Evolutionary conservation across 2,329 filamentous ascomycete genomes (phyloP).

Genomic region (Diplodia corticola): DNA sequence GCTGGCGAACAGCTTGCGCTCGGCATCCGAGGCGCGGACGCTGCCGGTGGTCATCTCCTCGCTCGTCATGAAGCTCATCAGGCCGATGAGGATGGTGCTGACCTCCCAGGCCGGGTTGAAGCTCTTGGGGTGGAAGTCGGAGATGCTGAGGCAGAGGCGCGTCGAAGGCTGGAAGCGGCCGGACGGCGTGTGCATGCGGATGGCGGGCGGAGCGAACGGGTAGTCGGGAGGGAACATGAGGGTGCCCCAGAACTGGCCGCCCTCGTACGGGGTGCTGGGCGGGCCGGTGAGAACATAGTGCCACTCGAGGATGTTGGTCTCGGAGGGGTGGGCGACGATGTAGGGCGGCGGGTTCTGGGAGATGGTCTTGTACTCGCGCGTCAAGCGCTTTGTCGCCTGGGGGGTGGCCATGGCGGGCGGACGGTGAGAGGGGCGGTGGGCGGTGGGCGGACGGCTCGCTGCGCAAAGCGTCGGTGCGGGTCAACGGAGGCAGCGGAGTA

Average conservation of each 20-base stretch:
- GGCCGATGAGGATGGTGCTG: slow-evolving; percentile 89
- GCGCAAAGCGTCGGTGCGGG: slow-evolving; percentile 14
- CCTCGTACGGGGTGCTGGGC: slow-evolving; percentile 88
- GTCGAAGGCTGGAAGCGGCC: slow-evolving; percentile 94
- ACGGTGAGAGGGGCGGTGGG: slow-evolving; percentile 2
- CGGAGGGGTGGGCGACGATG: slow-evolving; percentile 85
- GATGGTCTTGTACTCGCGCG: slow-evolving; percentile 65
- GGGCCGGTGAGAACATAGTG: slow-evolving; percentile 95
- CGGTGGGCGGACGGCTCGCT: slow-evolving; percentile 8
- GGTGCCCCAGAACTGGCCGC: slow-evolving; percentile 97
- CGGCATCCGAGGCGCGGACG: slow-evolving; percentile 71
- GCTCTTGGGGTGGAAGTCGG: slow-evolving; percentile 94
- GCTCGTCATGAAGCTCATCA: slow-evolving; percentile 96
- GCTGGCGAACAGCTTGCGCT: slow-evolving; percentile 75
- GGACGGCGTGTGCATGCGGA: slow-evolving; percentile 97
- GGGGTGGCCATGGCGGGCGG: slow-evolving; percentile 40
- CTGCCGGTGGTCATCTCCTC: slow-evolving; percentile 98
- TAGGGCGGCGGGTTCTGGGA: slow-evolving; percentile 80
- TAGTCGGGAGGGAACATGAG: slow-evolving; percentile 95
- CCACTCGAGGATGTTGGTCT: slow-evolving; percentile 91
- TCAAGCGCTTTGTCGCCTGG: slow-evolving; percentile 50
- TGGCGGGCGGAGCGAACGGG: slow-evolving; percentile 93
- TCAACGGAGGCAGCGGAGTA: not conserved
- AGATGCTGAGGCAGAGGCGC: slow-evolving; percentile 90
- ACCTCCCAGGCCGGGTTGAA: slow-evolving; percentile 99